A percentile compares a stretch with the other conserved stretches of the same genome.
phyloP scores from a whole-genome alignment of 78 protist species.

The Dictyostelium capitatum region DNA sequence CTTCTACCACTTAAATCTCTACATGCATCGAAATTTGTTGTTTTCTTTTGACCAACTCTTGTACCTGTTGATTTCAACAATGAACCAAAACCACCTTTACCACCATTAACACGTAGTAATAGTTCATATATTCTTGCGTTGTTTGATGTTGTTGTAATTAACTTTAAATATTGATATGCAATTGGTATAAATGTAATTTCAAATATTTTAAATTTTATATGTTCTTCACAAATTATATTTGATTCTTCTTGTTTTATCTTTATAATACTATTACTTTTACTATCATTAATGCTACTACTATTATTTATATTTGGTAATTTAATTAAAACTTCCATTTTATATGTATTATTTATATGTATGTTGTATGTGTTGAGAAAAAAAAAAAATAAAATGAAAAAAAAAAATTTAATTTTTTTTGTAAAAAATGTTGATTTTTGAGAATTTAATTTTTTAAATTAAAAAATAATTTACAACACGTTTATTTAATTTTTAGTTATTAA shows the following conservation, averaged over 20 bases:
- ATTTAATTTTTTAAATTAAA: neutral
- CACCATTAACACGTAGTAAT: constrained; percentile 72
- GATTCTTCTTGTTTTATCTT: neutral
- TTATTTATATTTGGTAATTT: constrained; percentile 13
- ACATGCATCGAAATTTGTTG: constrained; percentile 89
- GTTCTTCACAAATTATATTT: neutral
- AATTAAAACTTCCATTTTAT: constrained; percentile 7
- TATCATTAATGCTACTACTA: neutral
- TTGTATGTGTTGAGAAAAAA: neutral
- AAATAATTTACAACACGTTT: too few species aligned
- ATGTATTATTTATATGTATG: neutral
- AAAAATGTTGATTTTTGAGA: neutral
- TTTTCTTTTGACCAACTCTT: constrained; percentile 79
- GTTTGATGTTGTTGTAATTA: neutral
- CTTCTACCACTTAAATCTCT: constrained; percentile 88
- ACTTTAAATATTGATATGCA: constrained; percentile 21
- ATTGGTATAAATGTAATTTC: constrained; percentile 22
- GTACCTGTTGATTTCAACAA: constrained; percentile 59
- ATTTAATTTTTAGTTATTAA: constrained; percentile 67
- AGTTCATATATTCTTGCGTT: constrained; percentile 32
- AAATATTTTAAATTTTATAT: constrained; percentile 1
- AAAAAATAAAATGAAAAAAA: neutral
- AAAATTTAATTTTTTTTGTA: too few species aligned
- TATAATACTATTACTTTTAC: neutral
- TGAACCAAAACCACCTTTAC: constrained; percentile 92